Evolutionary conservation across 805 yeast genomes (phyloP).

Genomic region (Saccharomycopsis schoenii): DNA sequence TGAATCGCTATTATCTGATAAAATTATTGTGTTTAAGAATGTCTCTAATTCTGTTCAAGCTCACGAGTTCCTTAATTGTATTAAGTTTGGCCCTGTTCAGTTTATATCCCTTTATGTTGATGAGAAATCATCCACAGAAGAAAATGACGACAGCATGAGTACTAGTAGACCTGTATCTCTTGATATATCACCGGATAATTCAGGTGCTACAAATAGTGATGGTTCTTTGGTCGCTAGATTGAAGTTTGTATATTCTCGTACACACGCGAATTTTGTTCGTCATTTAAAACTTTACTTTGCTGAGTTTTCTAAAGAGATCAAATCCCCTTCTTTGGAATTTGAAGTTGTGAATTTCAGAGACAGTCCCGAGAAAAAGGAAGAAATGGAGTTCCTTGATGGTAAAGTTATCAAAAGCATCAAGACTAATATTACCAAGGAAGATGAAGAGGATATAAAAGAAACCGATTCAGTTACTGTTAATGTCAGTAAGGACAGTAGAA

Average conservation of each 20-base stretch:
- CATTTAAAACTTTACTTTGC: conserved; percentile 13
- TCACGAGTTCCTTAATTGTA: conserved; percentile 14
- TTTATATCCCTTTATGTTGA: background rate
- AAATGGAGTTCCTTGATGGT: background rate
- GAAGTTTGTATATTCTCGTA: conserved; percentile 15
- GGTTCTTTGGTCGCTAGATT: conserved; percentile 2
- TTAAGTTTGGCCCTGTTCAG: conserved; percentile 19
- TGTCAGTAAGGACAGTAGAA: background rate
- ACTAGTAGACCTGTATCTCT: background rate
- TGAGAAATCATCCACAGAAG: background rate
- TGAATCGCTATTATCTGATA: conserved; percentile 5
- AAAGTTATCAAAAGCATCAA: background rate
- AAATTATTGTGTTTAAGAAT: conserved; percentile 12
- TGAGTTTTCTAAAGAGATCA: conserved; percentile 15
- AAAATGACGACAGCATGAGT: background rate
- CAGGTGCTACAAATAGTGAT: background rate
- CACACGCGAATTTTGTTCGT: conserved; percentile 14
- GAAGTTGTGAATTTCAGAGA: conserved; percentile 8
- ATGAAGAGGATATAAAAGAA: background rate
- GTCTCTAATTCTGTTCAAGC: conserved; percentile 8
- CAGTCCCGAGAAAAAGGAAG: background rate
- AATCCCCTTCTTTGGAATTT: conserved; percentile 13
- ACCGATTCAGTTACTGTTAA: background rate
- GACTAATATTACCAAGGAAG: background rate
- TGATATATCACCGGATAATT: background rate